Percentiles rank a stretch among this genome's conserved stretches.
Conservation (phyloP, 2,329 filamentous ascomycete species). For the Coniochaeta hoffmannii region DNA sequence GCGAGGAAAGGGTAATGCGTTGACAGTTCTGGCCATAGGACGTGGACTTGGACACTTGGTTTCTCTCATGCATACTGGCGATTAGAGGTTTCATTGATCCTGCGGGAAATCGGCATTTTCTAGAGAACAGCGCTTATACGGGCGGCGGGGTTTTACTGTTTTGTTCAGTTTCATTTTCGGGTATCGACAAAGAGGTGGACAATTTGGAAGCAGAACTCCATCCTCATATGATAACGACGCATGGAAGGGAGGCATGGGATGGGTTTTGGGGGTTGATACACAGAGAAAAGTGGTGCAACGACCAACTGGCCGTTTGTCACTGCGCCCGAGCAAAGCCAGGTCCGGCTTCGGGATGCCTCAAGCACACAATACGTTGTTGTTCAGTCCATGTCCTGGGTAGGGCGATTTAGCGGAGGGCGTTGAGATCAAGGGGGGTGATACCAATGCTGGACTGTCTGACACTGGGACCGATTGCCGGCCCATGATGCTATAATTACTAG, state of each 20-base stretch:
- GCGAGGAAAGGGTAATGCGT: background rate
- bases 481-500: background rate
- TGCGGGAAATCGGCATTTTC: constrained; percentile 8
- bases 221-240: background rate
- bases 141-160: background rate
- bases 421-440: background rate
- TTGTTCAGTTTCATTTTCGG: constrained; percentile 5
- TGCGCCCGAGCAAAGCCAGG: background rate
- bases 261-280: constrained; percentile 3
- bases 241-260: constrained; percentile 5
- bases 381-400: background rate
- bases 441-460: background rate
- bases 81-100: constrained; percentile 6
- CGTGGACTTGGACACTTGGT: background rate
- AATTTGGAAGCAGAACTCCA: background rate
- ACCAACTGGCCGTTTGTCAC: background rate
- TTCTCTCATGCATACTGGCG: constrained; percentile 1
- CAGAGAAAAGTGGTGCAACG: background rate
- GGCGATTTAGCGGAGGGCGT: background rate
- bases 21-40: background rate
- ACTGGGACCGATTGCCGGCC: background rate
- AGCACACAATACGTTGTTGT: background rate
- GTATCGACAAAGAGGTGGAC: constrained; percentile 8
- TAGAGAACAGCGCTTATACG: constrained; percentile 7
- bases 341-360: background rate